Conservation (phyloP, 306 rosid species). For the Malus orientalis region DNA sequence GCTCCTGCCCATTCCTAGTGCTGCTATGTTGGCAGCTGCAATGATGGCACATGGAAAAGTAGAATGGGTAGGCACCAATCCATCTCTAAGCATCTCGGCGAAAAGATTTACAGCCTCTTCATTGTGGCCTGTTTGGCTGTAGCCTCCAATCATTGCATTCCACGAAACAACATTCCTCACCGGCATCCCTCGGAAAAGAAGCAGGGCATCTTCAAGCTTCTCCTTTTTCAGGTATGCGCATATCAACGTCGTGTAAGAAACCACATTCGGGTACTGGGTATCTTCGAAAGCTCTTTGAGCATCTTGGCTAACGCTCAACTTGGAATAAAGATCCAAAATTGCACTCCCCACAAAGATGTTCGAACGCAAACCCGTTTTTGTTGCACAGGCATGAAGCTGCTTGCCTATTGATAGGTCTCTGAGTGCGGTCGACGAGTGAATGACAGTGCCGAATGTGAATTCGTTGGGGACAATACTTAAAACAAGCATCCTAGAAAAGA, state of each 20-base stretch:
- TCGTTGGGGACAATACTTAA: constrained; percentile 53
- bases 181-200: constrained; percentile 57
- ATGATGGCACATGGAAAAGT: constrained; percentile 72
- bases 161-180: constrained; percentile 74
- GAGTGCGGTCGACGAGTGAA: constrained; percentile 44
- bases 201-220: constrained; percentile 53
- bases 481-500: constrained; percentile 57
- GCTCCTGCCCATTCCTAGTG: constrained; percentile 68
- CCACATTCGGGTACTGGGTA: constrained; percentile 58
- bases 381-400: constrained; percentile 64
- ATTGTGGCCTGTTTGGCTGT: constrained; percentile 72
- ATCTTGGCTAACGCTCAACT: constrained; percentile 50
- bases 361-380: constrained; percentile 42
- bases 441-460: constrained; percentile 67
- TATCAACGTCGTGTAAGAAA: constrained; percentile 72
- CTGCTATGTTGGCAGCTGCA: constrained; percentile 70
- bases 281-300: constrained; percentile 53
- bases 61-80: constrained; percentile 55
- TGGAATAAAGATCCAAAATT: constrained; percentile 64
- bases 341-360: constrained; percentile 78
- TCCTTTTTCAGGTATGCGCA: constrained; percentile 55
- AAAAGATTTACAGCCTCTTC: constrained; percentile 72
- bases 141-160: constrained; percentile 83
- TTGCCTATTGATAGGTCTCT: constrained; percentile 38
- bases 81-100: constrained; percentile 59